Evolutionary conservation across 164 flowering plant species (phyloP).

Genomic region (Euptelea pleiosperma): DNA sequence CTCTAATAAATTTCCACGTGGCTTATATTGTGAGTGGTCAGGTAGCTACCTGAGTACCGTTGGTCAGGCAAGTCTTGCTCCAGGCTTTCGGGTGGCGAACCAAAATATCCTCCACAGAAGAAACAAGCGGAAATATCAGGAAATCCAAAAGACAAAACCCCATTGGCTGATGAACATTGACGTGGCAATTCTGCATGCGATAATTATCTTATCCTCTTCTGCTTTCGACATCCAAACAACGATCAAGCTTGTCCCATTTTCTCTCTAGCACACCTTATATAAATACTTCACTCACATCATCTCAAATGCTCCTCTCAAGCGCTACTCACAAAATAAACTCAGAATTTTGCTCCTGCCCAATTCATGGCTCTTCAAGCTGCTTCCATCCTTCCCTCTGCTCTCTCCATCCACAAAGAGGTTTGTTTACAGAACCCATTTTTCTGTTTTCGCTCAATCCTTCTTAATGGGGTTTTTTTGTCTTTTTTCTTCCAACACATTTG

Average conservation of each 20-base stretch:
- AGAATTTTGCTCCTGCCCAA: not conserved
- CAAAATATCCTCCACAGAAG: conserved; percentile 4
- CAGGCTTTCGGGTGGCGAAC: conserved; percentile 12
- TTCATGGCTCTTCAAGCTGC: conserved; percentile 83
- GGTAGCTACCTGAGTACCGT: too few relatives aligned
- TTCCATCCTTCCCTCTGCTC: conserved; percentile 56
- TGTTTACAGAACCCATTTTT: not conserved
- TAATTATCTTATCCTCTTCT: conserved; percentile 56
- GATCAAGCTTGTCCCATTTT: conserved; percentile 10
- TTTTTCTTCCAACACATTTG: too few relatives aligned
- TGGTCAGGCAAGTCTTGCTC: too few relatives aligned
- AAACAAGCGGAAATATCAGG: conserved; percentile 17
- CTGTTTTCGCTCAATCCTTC: not conserved
- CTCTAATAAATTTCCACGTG: too few relatives aligned
- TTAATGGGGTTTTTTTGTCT: too few relatives aligned
- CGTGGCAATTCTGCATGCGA: conserved; percentile 31
- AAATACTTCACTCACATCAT: conserved; percentile 9
- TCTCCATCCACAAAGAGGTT: conserved; percentile 65
- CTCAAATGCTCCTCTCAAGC: not conserved
- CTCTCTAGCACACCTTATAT: not conserved
- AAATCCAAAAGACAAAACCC: conserved; percentile 51
- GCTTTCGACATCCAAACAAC: conserved; percentile 19
- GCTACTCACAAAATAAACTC: not conserved
- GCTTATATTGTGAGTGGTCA: too few relatives aligned
- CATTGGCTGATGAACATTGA: conserved; percentile 45